Evolutionary conservation across 768 basidiomycete genomes (phyloP), one percentile per base, ranked within the genome.

Genomic region (Myochromella boudieri): DNA sequence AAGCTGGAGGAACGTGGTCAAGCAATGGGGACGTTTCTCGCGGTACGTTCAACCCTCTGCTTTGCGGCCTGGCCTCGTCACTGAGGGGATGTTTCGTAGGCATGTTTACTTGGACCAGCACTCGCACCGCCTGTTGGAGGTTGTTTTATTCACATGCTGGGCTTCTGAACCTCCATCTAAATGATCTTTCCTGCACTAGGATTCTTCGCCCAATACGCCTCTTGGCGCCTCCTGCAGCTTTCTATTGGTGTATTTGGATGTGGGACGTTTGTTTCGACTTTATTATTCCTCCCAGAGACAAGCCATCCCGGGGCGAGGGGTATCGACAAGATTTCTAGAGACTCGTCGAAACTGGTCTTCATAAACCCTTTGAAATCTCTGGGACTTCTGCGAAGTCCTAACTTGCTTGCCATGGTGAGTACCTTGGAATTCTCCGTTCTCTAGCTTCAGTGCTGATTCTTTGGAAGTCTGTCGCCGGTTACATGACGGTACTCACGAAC

Each of bases 191-290:
- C 20, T n/a, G n/a, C 80, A 84, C 54, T 17, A 78, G 80, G 80
- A 11, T 42, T 73, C 20, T 67, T 73, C 0, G 72, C 84, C 0
- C 68, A 83, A 42, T 85, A 84, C 51, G 72, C 71, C 26, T 86
- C 85, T 0, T 89, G 87, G 85, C 74, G 86, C 0, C 51, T 70
- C 3, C 76, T 84, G 61, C 84, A 88, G 56, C 57, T 63, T 6
- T 54, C 56, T 0, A 48, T 87, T 1, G 76, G 74, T 2, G 28
- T 69, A 0, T 60, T 67, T 29, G 76, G 74, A 2, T 28, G 76
- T 0, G 11, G 71, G 1, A 65, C 69, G 1, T 67, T 78, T 28
- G 6, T 73, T 5, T 49, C 66, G 4, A 67, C 85, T 24, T 39
- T 59, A 1, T 32, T 74, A 3, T 72, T 71, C 43, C 72, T 85